Conservation (phyloP, 805 yeast species). For the Komagataella pastoris region DNA sequence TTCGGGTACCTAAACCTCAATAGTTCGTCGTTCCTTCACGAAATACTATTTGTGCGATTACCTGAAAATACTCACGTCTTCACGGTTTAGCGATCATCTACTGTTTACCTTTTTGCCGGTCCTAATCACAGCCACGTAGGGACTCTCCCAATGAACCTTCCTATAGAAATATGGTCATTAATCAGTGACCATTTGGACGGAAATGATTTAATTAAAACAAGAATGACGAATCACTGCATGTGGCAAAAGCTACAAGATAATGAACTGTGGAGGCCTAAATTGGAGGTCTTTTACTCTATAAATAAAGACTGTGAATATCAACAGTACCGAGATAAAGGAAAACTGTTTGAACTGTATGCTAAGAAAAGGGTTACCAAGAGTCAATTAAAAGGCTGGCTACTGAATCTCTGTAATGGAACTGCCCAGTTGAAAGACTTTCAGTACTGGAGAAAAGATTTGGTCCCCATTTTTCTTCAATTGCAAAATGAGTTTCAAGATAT, state of each 20-base stretch:
- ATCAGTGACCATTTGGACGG: not conserved
- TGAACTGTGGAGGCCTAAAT: not conserved
- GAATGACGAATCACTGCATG: not conserved
- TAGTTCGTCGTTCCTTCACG: not conserved
- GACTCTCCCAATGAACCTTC: not conserved
- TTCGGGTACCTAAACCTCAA: not conserved
- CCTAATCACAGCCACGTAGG: not conserved
- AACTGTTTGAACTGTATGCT: not conserved
- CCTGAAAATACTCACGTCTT: not conserved
- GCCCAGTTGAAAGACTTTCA: not conserved
- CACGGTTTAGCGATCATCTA: not conserved
- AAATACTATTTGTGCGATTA: not conserved
- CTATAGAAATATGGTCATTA: conserved; percentile 1
- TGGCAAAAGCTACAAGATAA: not conserved
- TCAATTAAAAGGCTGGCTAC: not conserved
- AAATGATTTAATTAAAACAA: not conserved
- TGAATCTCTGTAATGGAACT: not conserved
- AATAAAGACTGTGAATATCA: not conserved
- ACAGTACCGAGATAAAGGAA: not conserved
- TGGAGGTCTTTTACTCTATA: not conserved
- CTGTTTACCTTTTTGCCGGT: not conserved
- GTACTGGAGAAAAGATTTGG: not conserved
- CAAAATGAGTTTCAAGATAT: not conserved
- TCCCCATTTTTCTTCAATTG: not conserved
- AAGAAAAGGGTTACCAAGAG: not conserved